These are phyloP conservation scores for Leucocoprinus sp. DNA, from an alignment of 768 basidiomycete species.

Conservation along the genomic window DNA sequence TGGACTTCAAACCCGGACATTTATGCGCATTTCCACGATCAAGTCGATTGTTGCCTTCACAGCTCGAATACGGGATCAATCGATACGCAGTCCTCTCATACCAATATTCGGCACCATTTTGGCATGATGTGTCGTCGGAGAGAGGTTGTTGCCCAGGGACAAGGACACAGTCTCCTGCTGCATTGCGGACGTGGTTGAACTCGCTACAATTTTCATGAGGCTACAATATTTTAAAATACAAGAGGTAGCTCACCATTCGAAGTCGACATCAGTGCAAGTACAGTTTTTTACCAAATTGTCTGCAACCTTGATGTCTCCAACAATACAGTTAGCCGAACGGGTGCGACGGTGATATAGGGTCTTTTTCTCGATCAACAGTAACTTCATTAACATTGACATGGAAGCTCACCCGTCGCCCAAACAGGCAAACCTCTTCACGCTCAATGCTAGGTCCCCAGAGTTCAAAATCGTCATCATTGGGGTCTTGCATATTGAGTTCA, in stretches of 20 bases:
- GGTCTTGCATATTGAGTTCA: slow-evolving; percentile 56
- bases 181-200: slow-evolving; percentile 79
- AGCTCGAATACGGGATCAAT: slow-evolving; percentile 83
- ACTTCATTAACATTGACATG: slow-evolving; percentile 1
- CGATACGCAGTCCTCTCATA: slow-evolving; percentile 91
- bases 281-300: slow-evolving; percentile 62
- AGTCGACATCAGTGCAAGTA: slow-evolving; percentile 64
- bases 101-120: slow-evolving; percentile 68
- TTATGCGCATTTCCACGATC: slow-evolving; percentile 68
- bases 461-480: slow-evolving; percentile 88
- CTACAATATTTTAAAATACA: neutral
- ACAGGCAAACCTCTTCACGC: slow-evolving; percentile 82
- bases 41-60: slow-evolving; percentile 70
- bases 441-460: slow-evolving; percentile 93
- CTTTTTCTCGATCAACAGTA: slow-evolving; percentile 28
- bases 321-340: slow-evolving; percentile 72
- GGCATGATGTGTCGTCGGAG: slow-evolving; percentile 54
- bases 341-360: slow-evolving; percentile 87
- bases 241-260: slow-evolving; percentile 78
- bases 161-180: slow-evolving; percentile 67
- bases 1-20: slow-evolving; percentile 76
- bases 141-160: slow-evolving; percentile 61
- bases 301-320: slow-evolving; percentile 59
- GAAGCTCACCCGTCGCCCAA: slow-evolving; percentile 71
- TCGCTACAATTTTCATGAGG: slow-evolving; percentile 45